Base-by-base conservation (phyloP, 1,284 basidiomycete species). In the Puccinia triticina region DNA sequence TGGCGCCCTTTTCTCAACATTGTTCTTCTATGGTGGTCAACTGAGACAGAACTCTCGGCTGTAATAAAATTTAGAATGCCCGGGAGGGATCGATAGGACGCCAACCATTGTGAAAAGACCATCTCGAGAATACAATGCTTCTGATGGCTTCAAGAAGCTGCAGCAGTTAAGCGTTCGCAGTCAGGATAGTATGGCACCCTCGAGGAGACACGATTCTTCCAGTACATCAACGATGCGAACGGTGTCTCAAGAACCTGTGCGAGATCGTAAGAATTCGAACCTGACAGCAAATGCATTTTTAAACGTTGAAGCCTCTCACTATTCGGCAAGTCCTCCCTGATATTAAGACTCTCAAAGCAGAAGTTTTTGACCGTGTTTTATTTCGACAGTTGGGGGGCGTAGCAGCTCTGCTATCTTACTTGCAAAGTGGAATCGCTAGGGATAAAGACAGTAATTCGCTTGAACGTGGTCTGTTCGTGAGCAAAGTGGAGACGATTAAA, bases 401-500 rank as follows among this genome's bases (percentile, higher is more conserved):
- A 16, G 66, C 67, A 16, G 78, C 78, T 59, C 78, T 80, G 4
- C 26, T 80, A 34, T 16, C 78, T 80, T 80, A 80, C 50, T 46
- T 80, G 23, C 55, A 73, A 69, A 55, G 37, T 43, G 55, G 29
- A 14, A 46, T 40, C 12, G 57, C 53, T n/a, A 46, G 53, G 57
- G 37, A 71, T 57, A 21, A 61, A 32, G 53, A 80, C 11, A 16
- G n/a, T 29, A 48, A 69, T 23, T 4, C n/a, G 14, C 37, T 11
- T 55, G 21, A 61, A 61, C 32, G 55, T 34, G 78, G 78, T 18
- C 26, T 80, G 29, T 53, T 71, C 26, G 46, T 80, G 34, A 80
- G 53, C 32, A 80, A 71, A 34, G 67, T 80, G 18, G 78, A 80
- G 18, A 80, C 73, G 69, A 80, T 80, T 23, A 67, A 72, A 59